Evolutionary conservation across 78 protist species (phyloP).

Genomic region (Emiliania huxleyi): DNA sequence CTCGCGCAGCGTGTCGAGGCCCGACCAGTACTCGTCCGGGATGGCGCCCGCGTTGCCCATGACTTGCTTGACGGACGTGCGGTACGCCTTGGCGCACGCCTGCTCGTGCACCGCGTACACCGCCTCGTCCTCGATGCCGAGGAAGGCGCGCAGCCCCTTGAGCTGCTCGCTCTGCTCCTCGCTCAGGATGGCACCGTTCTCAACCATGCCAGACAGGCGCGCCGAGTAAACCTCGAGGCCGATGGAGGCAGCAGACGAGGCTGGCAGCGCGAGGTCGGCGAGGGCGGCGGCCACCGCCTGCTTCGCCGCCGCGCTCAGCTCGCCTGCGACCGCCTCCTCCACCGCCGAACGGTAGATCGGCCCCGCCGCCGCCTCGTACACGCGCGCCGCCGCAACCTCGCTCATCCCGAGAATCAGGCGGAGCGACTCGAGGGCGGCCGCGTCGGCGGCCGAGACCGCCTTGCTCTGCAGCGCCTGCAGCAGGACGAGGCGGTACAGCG

Average conservation of each 20-base stretch:
- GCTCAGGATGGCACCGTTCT: not conserved
- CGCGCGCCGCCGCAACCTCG: too few species aligned
- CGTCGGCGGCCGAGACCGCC: not conserved
- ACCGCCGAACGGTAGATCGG: not conserved
- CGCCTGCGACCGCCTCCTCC: not conserved
- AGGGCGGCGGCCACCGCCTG: not conserved
- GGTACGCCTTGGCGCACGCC: not conserved
- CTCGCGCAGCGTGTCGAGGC: not conserved
- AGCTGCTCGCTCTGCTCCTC: not conserved
- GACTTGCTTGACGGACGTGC: not conserved
- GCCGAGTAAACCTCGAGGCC: not conserved
- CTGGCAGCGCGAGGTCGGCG: constrained; percentile 7
- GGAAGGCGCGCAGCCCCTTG: not conserved
- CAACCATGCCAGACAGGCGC: not conserved
- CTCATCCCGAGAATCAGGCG: not conserved
- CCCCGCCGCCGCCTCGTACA: not conserved
- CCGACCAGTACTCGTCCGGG: constrained; percentile 4
- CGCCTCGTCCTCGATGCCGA: not conserved
- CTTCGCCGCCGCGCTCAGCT: not conserved
- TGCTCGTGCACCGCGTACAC: not conserved
- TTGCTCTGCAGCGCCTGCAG: not conserved
- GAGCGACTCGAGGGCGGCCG: not conserved
- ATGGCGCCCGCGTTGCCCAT: not conserved
- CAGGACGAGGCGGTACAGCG: not conserved
- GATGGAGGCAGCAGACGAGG: not conserved